Conservation (phyloP, 306 rosid species). For the Lathyrus oleraceus region DNA sequence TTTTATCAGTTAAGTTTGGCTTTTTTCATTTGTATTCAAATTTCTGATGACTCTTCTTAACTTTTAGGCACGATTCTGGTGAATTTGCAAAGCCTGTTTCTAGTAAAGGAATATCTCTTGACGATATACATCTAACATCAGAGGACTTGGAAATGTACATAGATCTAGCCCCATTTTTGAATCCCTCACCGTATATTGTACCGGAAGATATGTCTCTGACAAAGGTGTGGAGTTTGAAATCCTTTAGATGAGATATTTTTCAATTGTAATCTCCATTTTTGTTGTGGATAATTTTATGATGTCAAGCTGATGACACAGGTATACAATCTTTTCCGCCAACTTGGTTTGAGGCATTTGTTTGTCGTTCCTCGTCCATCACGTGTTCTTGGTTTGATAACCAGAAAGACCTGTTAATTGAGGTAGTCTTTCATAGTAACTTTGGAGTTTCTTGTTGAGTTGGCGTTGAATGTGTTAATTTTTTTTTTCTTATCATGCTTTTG, state of each 20-base stretch:
- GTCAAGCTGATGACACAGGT: slow-evolving; percentile 64
- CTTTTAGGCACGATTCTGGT: slow-evolving; percentile 68
- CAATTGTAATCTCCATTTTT: slow-evolving; percentile 24
- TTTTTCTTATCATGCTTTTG: slow-evolving; percentile 28
- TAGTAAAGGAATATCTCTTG: slow-evolving; percentile 77
- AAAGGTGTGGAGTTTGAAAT: slow-evolving; percentile 56
- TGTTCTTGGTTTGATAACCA: slow-evolving; percentile 83
- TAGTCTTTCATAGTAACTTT: slow-evolving; percentile 33
- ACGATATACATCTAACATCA: slow-evolving; percentile 75
- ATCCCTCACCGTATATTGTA: slow-evolving; percentile 89
- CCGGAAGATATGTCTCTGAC: slow-evolving; percentile 97
- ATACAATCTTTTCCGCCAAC: slow-evolving; percentile 95
- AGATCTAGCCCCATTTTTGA: slow-evolving; percentile 86
- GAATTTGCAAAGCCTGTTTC: slow-evolving; percentile 97
- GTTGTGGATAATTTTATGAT: slow-evolving; percentile 33
- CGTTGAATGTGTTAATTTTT: background rate
- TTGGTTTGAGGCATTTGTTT: slow-evolving; percentile 90
- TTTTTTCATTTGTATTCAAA: slow-evolving; percentile 39
- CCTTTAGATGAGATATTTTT: slow-evolving; percentile 3
- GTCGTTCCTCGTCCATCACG: slow-evolving; percentile 91
- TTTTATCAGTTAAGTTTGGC: slow-evolving; percentile 6
- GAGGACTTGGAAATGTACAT: slow-evolving; percentile 98
- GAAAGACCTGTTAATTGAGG: slow-evolving; percentile 94
- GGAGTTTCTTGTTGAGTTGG: slow-evolving; percentile 9
- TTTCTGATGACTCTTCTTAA: slow-evolving; percentile 39